Conservation (phyloP, 176 grass and related monocot genomes). For the Ensete ventricosum region DNA sequence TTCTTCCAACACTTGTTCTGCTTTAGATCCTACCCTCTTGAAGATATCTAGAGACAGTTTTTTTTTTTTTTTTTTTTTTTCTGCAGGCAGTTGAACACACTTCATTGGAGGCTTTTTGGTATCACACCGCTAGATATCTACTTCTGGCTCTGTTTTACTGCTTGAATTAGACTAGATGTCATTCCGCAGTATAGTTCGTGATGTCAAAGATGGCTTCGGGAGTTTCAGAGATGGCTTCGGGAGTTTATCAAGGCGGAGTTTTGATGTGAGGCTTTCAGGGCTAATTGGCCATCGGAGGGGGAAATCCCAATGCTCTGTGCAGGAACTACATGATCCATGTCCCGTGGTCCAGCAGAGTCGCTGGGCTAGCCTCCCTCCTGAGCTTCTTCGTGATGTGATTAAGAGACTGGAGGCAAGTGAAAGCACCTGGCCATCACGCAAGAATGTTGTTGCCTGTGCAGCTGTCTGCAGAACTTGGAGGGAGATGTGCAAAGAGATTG, state of each 20-base stretch:
- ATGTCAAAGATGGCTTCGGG: constrained; percentile 79
- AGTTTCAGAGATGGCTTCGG: constrained; percentile 76
- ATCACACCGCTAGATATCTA: background rate
- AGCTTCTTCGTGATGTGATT: constrained; percentile 75
- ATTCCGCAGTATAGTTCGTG: constrained; percentile 78
- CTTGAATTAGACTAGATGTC: constrained; percentile 49
- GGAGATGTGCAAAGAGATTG: constrained; percentile 91
- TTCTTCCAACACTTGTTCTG: background rate
- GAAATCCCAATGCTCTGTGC: constrained; percentile 48
- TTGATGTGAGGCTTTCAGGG: constrained; percentile 74
- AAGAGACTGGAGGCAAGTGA: constrained; percentile 67
- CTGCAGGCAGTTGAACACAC: background rate
- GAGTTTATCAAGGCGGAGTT: constrained; percentile 68
- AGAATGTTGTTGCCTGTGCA: constrained; percentile 67
- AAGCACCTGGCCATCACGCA: constrained; percentile 70
- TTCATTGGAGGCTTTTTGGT: background rate
- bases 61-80: background rate
- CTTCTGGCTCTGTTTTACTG: background rate
- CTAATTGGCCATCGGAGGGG: constrained; percentile 56
- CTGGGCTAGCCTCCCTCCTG: constrained; percentile 83
- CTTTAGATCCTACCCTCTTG: background rate
- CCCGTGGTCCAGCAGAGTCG: constrained; percentile 44
- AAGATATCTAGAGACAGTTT: background rate
- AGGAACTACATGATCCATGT: constrained; percentile 43
- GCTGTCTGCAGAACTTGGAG: constrained; percentile 95